phyloP scores from a whole-genome alignment of 768 basidiomycete genomes.

The Leucocoprinus birnbaumii region DNA sequence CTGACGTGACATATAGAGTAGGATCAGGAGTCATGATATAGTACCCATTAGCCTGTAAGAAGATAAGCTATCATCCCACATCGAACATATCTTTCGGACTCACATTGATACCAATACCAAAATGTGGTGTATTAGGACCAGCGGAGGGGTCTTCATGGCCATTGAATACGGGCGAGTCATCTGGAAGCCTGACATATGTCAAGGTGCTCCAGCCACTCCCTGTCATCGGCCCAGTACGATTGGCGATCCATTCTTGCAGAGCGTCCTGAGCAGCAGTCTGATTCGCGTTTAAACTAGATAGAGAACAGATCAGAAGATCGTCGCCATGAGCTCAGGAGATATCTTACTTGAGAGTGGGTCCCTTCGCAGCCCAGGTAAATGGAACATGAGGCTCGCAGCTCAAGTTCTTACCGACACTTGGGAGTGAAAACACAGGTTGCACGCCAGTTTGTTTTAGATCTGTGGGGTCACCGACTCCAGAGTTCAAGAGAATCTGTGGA shows the following conservation, averaged over 20 bases:
- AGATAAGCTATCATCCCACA: not conserved
- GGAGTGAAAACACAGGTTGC: constrained; percentile 16
- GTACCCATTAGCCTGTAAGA: not conserved
- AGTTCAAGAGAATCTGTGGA: constrained; percentile 22
- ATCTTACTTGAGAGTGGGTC: not conserved
- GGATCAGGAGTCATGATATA: not conserved
- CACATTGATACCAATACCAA: constrained; percentile 7
- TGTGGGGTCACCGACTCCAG: constrained; percentile 23
- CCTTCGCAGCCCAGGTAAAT: not conserved
- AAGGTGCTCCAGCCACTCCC: not conserved
- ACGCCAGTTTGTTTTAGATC: constrained; percentile 17
- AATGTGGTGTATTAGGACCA: constrained; percentile 11
- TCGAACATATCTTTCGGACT: not conserved
- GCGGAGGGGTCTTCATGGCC: constrained; percentile 10
- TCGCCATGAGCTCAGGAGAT: no score
- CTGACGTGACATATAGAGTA: not conserved
- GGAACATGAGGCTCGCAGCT: constrained; percentile 13
- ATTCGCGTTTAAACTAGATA: not conserved
- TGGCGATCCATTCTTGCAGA: constrained; percentile 9
- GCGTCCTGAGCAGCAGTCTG: not conserved
- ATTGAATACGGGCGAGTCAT: constrained; percentile 2
- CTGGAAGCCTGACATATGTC: constrained; percentile 9
- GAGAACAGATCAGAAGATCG: not conserved
- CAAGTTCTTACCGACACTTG: constrained; percentile 21
- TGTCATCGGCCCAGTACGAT: constrained; percentile 13